Evolutionary conservation across 2,329 filamentous ascomycete genomes (phyloP), one percentile per base, ranked within the genome.

Genomic region (Neobulgaria alba): DNA sequence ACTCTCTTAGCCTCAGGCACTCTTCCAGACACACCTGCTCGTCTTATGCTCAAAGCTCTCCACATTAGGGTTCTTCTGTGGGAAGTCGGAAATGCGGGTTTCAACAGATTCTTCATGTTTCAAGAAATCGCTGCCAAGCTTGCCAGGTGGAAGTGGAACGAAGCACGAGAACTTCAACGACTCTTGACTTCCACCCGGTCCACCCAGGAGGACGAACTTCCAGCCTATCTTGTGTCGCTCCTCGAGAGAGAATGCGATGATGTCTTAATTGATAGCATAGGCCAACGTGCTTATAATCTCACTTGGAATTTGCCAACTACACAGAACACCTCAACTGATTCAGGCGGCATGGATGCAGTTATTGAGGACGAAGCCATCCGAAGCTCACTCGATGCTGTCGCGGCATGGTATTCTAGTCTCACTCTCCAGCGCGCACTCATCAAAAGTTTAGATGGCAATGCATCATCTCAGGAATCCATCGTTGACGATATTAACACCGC

Each of bases 11-110:
- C 89, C 7, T 93, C 89, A 2, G 82, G 82, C 17, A 95, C 89
- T 1, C 69, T 95, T 1, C 88, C 89, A 9, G 79, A 86, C 44
- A 92, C 85, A 1, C 87, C 90, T 1, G 72, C 75, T 35, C 75
- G 87, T 32, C 72, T 95, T 40, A 95, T 95, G 85, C 74, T 95
- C 42, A 93, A 94, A 62, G 85, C 90, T 1, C 68, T 96, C 29
- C 90, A 96, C 57, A 82, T 93, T 45, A 84, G 88, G n/a, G 77
- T 95, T 33, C 72, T 95, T 23, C 71, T 94, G 29, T 94, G 86
- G 85, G 82, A 87, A 51, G 58, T 78, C 7, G 79, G 82, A 29
- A 76, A 80, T 48, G 71, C 74, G 20, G 77, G 76, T 5, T 73
- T 84, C 36, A 73, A 80, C 48, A 68, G 71, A n/a, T 76, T 78